Evolutionary conservation across 441 rosid species (phyloP), one percentile per base, ranked within the genome.

Genomic region (Lepidium campestre): DNA sequence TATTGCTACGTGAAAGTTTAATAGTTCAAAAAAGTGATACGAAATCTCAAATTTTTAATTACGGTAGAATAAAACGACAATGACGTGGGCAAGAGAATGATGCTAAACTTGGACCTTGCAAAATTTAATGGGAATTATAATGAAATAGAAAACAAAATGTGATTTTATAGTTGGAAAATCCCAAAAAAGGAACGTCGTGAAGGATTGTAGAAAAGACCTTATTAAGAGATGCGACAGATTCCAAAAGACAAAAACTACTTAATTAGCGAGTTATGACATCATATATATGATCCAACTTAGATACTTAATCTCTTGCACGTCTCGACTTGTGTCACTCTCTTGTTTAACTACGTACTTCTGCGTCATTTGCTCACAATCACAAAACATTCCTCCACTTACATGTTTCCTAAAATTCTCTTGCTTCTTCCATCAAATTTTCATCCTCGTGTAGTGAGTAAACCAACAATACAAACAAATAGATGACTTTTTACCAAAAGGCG

Each of bases 261-360:
- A 32, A 4, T 50, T 27, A 27, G 1, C n/a, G 42, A 31, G 48
- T 31, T 60, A 41, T 61, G 67, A 20, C 52, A n/a, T n/a, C n/a
- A n/a, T n/a, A n/a, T n/a, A 49, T 50, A 50, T 50, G 46, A 50
- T 31, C 54, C 53, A 60, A 58, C 46, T 8, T n/a, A 41, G 36
- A 48, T 39, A 29, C 58, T 57, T 37, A 58, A 44, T 6, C 31
- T 60, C 55, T 60, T 22, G 61, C 67, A 69, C 73, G 62, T 41
- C 67, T 60, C 13, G 53, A 22, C 60, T 3, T 59, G 4, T 59
- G 41, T 8, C 60, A 40, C 45, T 10, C 34, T 46, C 66, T 68
- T 49, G 44, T 41, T 34, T 29, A 7, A 14, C 35, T 48, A n/a
- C n/a, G n/a, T n/a, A 48, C 41, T 19, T 18, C 0, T 49, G 40